Evolutionary conservation across 768 basidiomycete species (phyloP), one percentile per base, ranked within the genome.

Genomic region (Kwoniella bestiolae): DNA sequence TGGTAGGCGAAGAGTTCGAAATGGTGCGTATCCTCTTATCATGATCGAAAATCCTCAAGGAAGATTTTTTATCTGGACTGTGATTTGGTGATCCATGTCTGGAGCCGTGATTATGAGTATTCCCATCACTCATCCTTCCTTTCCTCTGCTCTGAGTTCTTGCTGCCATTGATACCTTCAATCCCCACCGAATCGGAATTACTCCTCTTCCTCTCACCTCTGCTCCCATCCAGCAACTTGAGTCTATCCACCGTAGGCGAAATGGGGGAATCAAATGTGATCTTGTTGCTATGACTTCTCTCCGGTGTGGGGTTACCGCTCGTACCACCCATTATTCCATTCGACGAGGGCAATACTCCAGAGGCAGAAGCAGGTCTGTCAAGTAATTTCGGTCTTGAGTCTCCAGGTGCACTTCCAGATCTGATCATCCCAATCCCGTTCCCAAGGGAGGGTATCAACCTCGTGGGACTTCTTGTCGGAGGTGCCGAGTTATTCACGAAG

Each of bases 71-170:
- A 16, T 49, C 58, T 21, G 26, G 46, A 49, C 47, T 60, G n/a
- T n/a, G n/a, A n/a, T n/a, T n/a, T n/a, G n/a, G n/a, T n/a, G n/a
- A n/a, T n/a, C n/a, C n/a, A n/a, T n/a, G n/a, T n/a, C n/a, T n/a
- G n/a, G n/a, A n/a, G n/a, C 23, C 35, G 16, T 26, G 45, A 11
- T 21, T 60, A 23, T 47, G 44, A 21, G 9, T 41, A 5, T 8
- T 14, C 5, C 60, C 60, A 62, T 62, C 60, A 44, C 60, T 62
- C 21, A 51, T 44, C 45, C 60, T 52, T 23, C 60, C 60, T 53
- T 62, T 62, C 51, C 38, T 62, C 35, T n/a, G n/a, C 5, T 21
- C 34, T 29, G n/a, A 29, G 34, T 35, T 14, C 26, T 26, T 53
- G 18, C 41, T 34, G 6, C 12, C 21, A 7, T 31, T 28, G n/a